phyloP scores from a whole-genome alignment of 2,329 filamentous ascomycete species.

The Penicillium freii region DNA sequence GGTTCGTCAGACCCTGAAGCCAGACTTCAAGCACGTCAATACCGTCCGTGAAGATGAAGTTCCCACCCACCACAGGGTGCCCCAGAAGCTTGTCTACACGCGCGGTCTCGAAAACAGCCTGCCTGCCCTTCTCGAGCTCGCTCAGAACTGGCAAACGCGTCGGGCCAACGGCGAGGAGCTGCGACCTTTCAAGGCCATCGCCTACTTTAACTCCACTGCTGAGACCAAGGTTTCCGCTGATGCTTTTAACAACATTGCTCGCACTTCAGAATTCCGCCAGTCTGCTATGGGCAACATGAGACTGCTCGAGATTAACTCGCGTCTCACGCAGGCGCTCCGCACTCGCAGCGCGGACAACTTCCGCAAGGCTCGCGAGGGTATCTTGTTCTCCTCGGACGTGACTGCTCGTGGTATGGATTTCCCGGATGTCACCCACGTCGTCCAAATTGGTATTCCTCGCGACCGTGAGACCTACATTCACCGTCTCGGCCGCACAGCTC shows the following conservation, averaged over 20 bases:
- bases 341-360: conserved; percentile 71
- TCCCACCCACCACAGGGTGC: conserved; percentile 80
- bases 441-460: conserved; percentile 66
- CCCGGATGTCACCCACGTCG: conserved; percentile 74
- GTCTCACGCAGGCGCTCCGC: conserved; percentile 67
- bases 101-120: conserved; percentile 71
- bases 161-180: conserved; percentile 37
- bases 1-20: conserved; percentile 74
- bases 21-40: conserved; percentile 82
- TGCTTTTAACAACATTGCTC: conserved; percentile 54
- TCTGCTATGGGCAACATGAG: conserved; percentile 34
- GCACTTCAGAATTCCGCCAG: conserved; percentile 29
- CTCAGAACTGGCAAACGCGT: conserved; percentile 58
- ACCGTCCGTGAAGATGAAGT: conserved; percentile 80
- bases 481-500: conserved; percentile 71
- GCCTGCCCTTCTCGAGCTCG: conserved; percentile 74
- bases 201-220: conserved; percentile 81
- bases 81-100: conserved; percentile 71
- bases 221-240: conserved; percentile 65
- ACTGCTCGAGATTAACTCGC: conserved; percentile 71
- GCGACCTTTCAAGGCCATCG: conserved; percentile 87
- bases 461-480: conserved; percentile 73
- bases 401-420: conserved; percentile 83
- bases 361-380: conserved; percentile 59
- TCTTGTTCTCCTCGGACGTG: conserved; percentile 76